Base-by-base conservation (phyloP, 768 basidiomycete genomes). In the Multifurca ochricompacta region DNA sequence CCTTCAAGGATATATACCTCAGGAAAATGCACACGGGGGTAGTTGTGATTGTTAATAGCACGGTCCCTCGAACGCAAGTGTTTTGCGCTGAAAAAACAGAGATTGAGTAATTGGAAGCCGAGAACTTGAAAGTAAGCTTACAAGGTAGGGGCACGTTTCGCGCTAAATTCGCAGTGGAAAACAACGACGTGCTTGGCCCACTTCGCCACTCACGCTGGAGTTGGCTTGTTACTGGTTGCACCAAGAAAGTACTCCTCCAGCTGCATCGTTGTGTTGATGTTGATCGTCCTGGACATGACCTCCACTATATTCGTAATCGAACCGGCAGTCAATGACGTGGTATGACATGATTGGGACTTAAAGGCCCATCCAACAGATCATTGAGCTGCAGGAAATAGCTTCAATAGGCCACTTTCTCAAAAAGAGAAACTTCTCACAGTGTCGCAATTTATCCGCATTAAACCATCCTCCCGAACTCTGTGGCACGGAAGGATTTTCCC, bases 121-220 rank as follows among this genome's bases (percentile, higher is more conserved):
- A 37, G 18, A 18, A 4, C 23, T 13, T 53, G 40, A 10, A 41
- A 40, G 21, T 39, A n/a, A 77, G 19, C 82, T 71, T 67, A 94
- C 94, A 95, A 91, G 8, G 95, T 95, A 1, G 96, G 96, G 1
- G 93, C 96, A 39, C 96, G 78, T 71, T 96, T 96, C 16, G 80
- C 85, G 60, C 90, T 93, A 66, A 97, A 97, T 70, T 99, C 96
- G 73, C 96, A 99, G 66, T 99, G 96, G 76, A 99, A 98, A 42
- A 99, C 78, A 37, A 98, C 71, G 30, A 98, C 73, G 1, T 87
- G 92, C 72, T 94, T 94, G 77, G 79, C 13, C 73, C 71, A 0
- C 68, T 61, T 93, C 87, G 19, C 90, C 87, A 67, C 91, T 93
- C 36, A 80, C 74, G 31, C 83, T 84, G 4, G 80, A 53, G 68